A percentile compares a stretch with the other conserved stretches of the same genome.
phyloP scores from a whole-genome alignment of 2,329 filamentous ascomycete species.

The Fusarium sp. region DNA sequence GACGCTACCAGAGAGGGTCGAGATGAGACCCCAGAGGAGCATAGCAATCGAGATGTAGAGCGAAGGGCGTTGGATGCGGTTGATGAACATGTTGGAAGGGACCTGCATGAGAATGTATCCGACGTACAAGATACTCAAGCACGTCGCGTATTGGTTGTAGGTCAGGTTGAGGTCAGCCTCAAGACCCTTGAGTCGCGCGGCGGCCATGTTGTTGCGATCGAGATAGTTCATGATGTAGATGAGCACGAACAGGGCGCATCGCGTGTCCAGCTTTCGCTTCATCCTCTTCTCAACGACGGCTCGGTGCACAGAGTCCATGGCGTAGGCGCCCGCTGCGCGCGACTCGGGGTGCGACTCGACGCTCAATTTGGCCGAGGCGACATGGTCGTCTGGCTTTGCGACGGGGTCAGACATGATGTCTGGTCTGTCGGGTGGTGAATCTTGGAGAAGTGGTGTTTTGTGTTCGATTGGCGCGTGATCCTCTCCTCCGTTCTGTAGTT shows the following conservation, averaged over 20 bases:
- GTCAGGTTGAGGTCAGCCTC: slow-evolving; percentile 71
- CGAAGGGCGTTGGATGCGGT: slow-evolving; percentile 66
- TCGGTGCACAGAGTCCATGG: slow-evolving; percentile 64
- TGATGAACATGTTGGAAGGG: slow-evolving; percentile 72
- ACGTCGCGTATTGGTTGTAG: slow-evolving; percentile 74
- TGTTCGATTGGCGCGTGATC: neutral
- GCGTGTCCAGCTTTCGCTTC: slow-evolving; percentile 78
- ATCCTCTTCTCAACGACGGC: slow-evolving; percentile 73
- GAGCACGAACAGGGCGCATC: slow-evolving; percentile 78
- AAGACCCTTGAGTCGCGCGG: slow-evolving; percentile 75
- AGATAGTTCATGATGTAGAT: slow-evolving; percentile 84
- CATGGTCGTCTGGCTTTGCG: slow-evolving; percentile 36
- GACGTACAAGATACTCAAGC: slow-evolving; percentile 75
- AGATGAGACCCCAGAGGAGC: slow-evolving; percentile 73
- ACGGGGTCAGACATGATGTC: slow-evolving; percentile 18
- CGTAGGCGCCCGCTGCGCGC: slow-evolving; percentile 15
- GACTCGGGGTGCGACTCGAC: slow-evolving; percentile 36
- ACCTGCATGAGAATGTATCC: slow-evolving; percentile 77
- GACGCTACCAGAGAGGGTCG: slow-evolving; percentile 68
- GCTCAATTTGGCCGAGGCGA: slow-evolving; percentile 38
- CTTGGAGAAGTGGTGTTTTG: neutral
- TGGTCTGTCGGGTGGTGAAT: neutral
- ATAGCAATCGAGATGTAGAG: slow-evolving; percentile 68
- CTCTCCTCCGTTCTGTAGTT: neutral
- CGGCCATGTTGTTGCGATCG: slow-evolving; percentile 78